phyloP scores from a whole-genome alignment of 1,284 basidiomycete genomes.

The Cutaneotrichosporon mucoides region DNA sequence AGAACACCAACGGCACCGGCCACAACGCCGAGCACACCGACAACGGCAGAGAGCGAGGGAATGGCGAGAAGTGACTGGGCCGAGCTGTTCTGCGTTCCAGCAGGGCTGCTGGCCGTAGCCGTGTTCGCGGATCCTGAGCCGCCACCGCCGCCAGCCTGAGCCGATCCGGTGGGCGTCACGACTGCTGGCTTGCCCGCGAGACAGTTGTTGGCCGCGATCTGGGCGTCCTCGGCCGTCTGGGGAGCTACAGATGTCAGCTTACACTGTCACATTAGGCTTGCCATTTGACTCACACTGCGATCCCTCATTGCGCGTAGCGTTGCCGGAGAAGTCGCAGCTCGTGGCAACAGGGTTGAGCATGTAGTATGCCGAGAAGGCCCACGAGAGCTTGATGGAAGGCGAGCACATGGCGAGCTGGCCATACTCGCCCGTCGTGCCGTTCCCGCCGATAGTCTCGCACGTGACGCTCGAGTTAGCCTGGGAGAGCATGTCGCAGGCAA shows the following conservation, averaged over 20 bases:
- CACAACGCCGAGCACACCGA: conserved; percentile 1
- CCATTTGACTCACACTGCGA: conserved; percentile 17
- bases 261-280: background rate
- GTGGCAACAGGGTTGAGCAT: conserved; percentile 60
- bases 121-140: background rate
- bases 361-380: conserved; percentile 76
- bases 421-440: conserved; percentile 71
- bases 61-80: background rate
- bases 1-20: background rate
- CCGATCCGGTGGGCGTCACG: conserved; percentile 10
- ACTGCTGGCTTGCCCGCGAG: conserved; percentile 8
- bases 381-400: conserved; percentile 70
- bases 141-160: background rate
- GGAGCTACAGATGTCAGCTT: background rate
- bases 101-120: background rate
- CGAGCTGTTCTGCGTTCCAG: background rate
- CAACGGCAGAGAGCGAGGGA: background rate
- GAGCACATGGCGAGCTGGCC: conserved; percentile 67
- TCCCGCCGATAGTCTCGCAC: conserved; percentile 63
- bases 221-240: conserved; percentile 4
- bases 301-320: conserved; percentile 65
- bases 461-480: conserved; percentile 54
- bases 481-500: conserved; percentile 66
- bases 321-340: conserved; percentile 66
- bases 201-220: conserved; percentile 7